Conservation (phyloP, 2,329 filamentous ascomycete species). For the Alternaria gansuensis region DNA sequence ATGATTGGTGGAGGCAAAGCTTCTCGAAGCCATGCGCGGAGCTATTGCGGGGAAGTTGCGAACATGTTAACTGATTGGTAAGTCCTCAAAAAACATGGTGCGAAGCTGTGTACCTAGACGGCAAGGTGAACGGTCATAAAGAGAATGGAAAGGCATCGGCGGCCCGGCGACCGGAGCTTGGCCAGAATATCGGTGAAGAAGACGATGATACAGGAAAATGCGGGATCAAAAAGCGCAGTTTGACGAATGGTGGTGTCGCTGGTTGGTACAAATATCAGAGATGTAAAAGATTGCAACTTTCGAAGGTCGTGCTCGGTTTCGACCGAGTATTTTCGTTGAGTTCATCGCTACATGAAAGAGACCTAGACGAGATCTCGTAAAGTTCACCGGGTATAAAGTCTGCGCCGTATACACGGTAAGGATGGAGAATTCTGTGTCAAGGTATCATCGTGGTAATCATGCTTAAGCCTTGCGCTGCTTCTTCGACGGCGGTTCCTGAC, state of each 20-base stretch:
- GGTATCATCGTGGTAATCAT: neutral
- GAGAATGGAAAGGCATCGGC: constrained; percentile 1
- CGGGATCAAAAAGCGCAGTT: neutral
- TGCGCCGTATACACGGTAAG: constrained; percentile 2
- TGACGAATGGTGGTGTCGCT: neutral
- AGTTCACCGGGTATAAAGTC: constrained; percentile 16
- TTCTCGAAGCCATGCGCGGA: constrained; percentile 32
- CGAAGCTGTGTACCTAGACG: neutral
- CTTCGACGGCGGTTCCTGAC: constrained; percentile 47
- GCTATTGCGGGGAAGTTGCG: constrained; percentile 27
- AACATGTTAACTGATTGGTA: neutral
- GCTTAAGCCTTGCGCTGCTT: constrained; percentile 54
- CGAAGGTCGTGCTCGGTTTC: neutral
- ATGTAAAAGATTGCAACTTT: neutral
- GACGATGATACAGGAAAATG: neutral
- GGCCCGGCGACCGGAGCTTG: constrained; percentile 17
- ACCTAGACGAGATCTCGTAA: neutral
- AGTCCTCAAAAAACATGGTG: constrained; percentile 8
- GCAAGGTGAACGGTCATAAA: neutral
- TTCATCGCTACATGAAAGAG: constrained; percentile 1
- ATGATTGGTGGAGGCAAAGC: constrained; percentile 41
- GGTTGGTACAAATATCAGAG: neutral
- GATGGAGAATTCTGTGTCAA: neutral
- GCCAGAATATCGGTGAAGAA: neutral
- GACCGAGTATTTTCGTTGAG: neutral